Evolutionary conservation across 352 stramenopile species (phyloP).

Genomic region (Phytophthora brassicae): DNA sequence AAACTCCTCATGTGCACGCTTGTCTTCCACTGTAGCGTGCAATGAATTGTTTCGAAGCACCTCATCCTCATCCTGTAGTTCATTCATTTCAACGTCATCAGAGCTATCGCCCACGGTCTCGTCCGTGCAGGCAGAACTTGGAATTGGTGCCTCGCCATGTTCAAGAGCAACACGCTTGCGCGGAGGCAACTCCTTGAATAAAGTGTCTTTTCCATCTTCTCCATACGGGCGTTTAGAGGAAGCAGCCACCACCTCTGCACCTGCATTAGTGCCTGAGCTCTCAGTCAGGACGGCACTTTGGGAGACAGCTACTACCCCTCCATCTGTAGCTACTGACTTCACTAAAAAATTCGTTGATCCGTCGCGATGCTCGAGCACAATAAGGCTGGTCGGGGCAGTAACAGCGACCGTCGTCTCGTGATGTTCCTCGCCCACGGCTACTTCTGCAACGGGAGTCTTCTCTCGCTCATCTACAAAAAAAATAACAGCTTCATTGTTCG

Average conservation of each 20-base stretch:
- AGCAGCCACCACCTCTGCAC: neutral
- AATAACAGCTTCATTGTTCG: neutral
- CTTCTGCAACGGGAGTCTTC: neutral
- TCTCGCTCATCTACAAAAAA: neutral
- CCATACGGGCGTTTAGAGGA: conserved; percentile 26
- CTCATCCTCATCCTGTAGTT: conserved; percentile 21
- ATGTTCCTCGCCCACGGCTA: neutral
- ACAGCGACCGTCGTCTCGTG: neutral
- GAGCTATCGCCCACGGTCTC: conserved; percentile 35
- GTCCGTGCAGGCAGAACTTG: conserved; percentile 20
- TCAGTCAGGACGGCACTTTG: neutral
- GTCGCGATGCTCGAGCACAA: neutral
- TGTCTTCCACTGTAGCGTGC: conserved; percentile 21
- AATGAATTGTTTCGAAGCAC: conserved; percentile 14
- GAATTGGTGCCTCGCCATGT: neutral
- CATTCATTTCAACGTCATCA: conserved; percentile 38
- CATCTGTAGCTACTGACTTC: neutral
- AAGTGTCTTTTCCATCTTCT: conserved; percentile 2
- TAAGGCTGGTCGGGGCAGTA: neutral
- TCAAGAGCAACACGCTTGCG: conserved; percentile 27
- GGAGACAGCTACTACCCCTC: neutral
- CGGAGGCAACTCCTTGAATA: conserved; percentile 1
- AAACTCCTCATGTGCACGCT: conserved; percentile 32
- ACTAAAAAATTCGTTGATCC: neutral
- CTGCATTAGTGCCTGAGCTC: neutral